These are phyloP conservation scores for Marasmius sp. DNA, from an alignment of 1,284 basidiomycete species.

Conservation along the genomic window DNA sequence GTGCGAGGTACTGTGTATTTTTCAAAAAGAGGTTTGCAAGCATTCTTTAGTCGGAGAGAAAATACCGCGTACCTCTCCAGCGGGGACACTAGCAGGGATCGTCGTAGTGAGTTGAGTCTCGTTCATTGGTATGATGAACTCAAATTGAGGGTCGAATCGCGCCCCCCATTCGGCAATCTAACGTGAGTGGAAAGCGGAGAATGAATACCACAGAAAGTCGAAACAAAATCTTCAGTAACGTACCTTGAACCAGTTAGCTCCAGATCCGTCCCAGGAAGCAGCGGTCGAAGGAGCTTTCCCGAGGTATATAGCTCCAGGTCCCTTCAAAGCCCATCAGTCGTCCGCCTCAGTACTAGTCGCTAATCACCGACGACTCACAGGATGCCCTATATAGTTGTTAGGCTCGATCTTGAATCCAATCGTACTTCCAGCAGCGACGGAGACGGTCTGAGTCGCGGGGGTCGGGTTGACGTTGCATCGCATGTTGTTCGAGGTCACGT, in stretches of 20 bases:
- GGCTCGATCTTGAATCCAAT: constrained; percentile 34
- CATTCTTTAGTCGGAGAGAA: not conserved
- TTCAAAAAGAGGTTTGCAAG: not conserved
- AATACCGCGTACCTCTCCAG: constrained; percentile 26
- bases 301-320: constrained; percentile 43
- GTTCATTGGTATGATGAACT: constrained; percentile 29
- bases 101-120: constrained; percentile 33
- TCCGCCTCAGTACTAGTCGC: not conserved
- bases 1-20: constrained; percentile 33
- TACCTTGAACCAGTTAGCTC: constrained; percentile 48
- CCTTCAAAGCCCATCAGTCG: constrained; percentile 9
- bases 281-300: constrained; percentile 36
- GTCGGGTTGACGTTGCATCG: constrained; percentile 37
- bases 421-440: constrained; percentile 33
- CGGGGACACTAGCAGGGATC: constrained; percentile 36
- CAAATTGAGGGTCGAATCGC: constrained; percentile 35
- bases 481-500: constrained; percentile 32
- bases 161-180: constrained; percentile 40
- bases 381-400: constrained; percentile 35
- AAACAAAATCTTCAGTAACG: not conserved
- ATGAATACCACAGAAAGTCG: not conserved
- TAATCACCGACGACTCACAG: not conserved
- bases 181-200: not conserved
- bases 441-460: constrained; percentile 33
- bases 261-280: constrained; percentile 43